phyloP scores from a whole-genome alignment of 2,329 filamentous ascomycete genomes.

The Fusarium ramigenum region DNA sequence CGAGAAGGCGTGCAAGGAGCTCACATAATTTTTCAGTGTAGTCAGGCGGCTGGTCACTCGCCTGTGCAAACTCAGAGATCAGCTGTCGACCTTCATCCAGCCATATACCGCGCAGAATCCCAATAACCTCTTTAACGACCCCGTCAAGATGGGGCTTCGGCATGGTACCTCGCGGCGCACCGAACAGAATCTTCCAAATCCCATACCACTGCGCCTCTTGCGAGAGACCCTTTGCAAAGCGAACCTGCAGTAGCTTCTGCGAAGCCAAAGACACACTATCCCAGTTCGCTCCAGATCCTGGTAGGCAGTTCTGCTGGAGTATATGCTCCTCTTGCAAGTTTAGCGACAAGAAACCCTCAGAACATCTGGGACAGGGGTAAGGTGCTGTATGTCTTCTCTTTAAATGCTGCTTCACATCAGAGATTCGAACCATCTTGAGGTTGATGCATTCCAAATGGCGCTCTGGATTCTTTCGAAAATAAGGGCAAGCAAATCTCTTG shows the following conservation, averaged over 20 bases:
- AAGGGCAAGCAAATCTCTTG: background rate
- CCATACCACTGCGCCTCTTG: background rate
- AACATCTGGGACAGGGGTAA: background rate
- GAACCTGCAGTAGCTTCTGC: rapidly evolving
- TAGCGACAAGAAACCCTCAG: rapidly evolving
- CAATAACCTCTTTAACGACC: background rate
- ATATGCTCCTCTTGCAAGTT: background rate
- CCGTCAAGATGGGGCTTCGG: background rate
- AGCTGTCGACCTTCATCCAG: rapidly evolving
- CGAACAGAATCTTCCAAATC: background rate
- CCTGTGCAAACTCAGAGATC: rapidly evolving
- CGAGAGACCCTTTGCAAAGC: rapidly evolving
- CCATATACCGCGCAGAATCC: background rate
- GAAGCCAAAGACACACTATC: background rate
- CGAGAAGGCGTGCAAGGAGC: too few relatives aligned
- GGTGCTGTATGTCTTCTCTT: background rate
- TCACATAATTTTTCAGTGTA: too few relatives aligned
- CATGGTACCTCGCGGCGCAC: background rate
- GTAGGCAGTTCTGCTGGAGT: rapidly evolving
- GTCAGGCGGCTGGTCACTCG: rapidly evolving
- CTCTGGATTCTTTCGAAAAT: background rate
- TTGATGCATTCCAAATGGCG: background rate
- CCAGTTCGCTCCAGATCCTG: rapidly evolving
- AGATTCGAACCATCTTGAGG: background rate
- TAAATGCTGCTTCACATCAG: background rate